phyloP scores from a whole-genome alignment of 1,139 yeast genomes.

The Eremothecium gossypii region DNA sequence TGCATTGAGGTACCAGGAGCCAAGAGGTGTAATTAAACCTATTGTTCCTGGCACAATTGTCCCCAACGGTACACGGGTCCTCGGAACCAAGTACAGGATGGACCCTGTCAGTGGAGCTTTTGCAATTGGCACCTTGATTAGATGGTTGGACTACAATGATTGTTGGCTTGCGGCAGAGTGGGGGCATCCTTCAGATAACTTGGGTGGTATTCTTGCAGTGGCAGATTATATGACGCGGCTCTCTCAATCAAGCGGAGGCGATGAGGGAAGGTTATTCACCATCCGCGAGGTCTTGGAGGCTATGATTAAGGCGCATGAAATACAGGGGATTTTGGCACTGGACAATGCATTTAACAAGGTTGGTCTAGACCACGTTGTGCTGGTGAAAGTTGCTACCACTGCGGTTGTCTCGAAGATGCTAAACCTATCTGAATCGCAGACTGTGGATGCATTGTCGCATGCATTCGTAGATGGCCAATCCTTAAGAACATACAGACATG shows the following conservation, averaged over 20 bases:
- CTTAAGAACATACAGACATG: slow-evolving; percentile 51
- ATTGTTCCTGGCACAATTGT: slow-evolving; percentile 47
- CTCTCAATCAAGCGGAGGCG: slow-evolving; percentile 34
- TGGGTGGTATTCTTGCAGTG: slow-evolving; percentile 50
- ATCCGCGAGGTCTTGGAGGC: slow-evolving; percentile 42
- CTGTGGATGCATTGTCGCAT: slow-evolving; percentile 47
- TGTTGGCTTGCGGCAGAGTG: slow-evolving; percentile 61
- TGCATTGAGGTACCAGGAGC: slow-evolving; percentile 45
- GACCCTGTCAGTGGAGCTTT: slow-evolving; percentile 54
- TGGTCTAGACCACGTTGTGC: slow-evolving; percentile 51
- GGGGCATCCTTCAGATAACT: slow-evolving; percentile 56
- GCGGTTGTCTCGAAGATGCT: slow-evolving; percentile 49
- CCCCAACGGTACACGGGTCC: slow-evolving; percentile 45
- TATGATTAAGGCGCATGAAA: slow-evolving; percentile 55
- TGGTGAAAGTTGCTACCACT: slow-evolving; percentile 53
- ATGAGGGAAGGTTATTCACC: slow-evolving; percentile 36
- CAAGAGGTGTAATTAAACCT: slow-evolving; percentile 42
- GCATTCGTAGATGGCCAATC: slow-evolving; percentile 54
- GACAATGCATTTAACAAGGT: slow-evolving; percentile 51
- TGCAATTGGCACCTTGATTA: slow-evolving; percentile 45
- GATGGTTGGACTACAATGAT: slow-evolving; percentile 55
- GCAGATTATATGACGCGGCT: slow-evolving; percentile 47
- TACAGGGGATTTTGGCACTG: slow-evolving; percentile 48
- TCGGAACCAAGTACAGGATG: slow-evolving; percentile 42
- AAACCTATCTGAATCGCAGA: slow-evolving; percentile 41